Conservation (phyloP, 2,329 filamentous ascomycete species). For the Trichoderma pleuroti region DNA sequence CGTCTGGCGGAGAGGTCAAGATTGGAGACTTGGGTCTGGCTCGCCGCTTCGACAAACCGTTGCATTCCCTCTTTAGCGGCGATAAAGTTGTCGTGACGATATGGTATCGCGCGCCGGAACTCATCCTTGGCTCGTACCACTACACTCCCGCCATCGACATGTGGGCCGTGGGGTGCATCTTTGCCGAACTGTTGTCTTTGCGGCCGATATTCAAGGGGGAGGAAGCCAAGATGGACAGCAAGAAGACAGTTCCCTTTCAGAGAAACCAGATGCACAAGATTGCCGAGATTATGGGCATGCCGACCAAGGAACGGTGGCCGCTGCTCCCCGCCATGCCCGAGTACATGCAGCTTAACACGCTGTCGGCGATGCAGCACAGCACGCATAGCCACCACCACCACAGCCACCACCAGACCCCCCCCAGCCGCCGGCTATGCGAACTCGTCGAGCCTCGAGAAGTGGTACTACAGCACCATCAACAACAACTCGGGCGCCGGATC, state of each 20-base stretch:
- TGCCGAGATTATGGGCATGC: conserved; percentile 90
- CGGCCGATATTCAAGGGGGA: conserved; percentile 97
- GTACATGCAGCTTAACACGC: conserved; percentile 63
- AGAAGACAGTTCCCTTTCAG: conserved; percentile 96
- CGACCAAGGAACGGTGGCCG: conserved; percentile 85
- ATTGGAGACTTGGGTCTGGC: conserved; percentile 93
- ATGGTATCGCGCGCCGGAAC: conserved; percentile 95
- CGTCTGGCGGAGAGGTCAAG: conserved; percentile 81
- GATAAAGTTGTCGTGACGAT: conserved; percentile 99
- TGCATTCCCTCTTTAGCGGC: conserved; percentile 86
- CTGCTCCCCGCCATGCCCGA: conserved; percentile 83
- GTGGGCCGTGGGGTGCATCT: conserved; percentile 97
- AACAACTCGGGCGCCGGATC: conserved; percentile 41
- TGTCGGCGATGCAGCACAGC: conserved; percentile 50
- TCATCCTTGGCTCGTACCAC: conserved; percentile 87
- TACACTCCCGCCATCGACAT: conserved; percentile 97
- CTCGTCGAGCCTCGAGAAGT: conserved; percentile 65
- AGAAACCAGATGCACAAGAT: conserved; percentile 99
- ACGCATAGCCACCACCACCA: conserved; percentile 38
- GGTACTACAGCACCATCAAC: conserved; percentile 71
- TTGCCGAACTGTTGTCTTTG: conserved; percentile 85
- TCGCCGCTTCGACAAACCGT: conserved; percentile 86
- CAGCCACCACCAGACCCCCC: conserved; percentile 44
- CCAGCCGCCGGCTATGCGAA: conserved; percentile 30
- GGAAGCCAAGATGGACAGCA: conserved; percentile 97